Conservation (phyloP, 805 yeast genomes). For the Wickerhamomyces hampshirensis region DNA sequence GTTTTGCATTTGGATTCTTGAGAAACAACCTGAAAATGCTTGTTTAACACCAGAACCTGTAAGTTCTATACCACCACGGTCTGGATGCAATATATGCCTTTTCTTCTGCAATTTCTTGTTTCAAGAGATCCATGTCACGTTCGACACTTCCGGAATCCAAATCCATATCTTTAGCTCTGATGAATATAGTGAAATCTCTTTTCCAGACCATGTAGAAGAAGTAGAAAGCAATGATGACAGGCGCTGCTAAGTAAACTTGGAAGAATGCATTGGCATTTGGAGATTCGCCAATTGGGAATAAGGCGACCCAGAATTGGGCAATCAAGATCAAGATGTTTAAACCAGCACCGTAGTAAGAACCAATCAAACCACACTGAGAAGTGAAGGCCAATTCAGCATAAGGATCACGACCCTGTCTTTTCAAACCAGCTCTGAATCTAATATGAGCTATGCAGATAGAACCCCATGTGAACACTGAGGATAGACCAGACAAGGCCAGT, state of each 20-base stretch:
- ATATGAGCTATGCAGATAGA: constrained; percentile 63
- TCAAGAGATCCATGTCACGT: constrained; percentile 49
- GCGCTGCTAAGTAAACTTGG: constrained; percentile 35
- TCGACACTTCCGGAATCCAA: constrained; percentile 62
- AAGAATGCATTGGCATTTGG: constrained; percentile 30
- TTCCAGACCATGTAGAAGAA: constrained; percentile 39
- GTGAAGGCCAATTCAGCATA: constrained; percentile 60
- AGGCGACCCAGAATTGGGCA: constrained; percentile 80
- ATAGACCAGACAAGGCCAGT: constrained; percentile 65
- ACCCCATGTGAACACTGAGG: constrained; percentile 74
- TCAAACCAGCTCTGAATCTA: constrained; percentile 54
- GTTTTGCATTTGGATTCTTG: no score
- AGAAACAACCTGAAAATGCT: no score
- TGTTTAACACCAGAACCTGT: constrained; percentile 50
- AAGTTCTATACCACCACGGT: constrained; percentile 43
- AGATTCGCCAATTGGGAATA: constrained; percentile 30
- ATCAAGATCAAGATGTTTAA: constrained; percentile 56
- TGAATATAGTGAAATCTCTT: constrained; percentile 34
- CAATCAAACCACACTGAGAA: constrained; percentile 62
- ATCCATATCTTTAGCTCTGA: constrained; percentile 47
- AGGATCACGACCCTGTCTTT: constrained; percentile 56
- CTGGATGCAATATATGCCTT: constrained; percentile 41
- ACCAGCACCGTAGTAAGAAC: constrained; percentile 55
- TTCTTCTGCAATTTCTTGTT: constrained; percentile 57
- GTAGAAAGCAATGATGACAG: constrained; percentile 34